Conservation (phyloP, 345 rosid genomes). For the Rhodamnia rubescens region DNA sequence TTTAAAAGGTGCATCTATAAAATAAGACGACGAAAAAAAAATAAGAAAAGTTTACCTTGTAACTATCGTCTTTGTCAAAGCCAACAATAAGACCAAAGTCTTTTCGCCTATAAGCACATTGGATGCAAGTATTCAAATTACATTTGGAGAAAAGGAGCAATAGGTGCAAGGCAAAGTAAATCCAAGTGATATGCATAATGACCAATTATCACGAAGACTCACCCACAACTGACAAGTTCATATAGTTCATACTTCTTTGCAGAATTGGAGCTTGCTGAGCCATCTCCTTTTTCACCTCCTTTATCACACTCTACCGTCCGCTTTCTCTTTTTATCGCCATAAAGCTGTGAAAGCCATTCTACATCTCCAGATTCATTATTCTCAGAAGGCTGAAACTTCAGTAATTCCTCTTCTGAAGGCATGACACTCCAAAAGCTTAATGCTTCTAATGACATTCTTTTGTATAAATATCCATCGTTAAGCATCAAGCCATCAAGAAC, state of each 20-base stretch:
- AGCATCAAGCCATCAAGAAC: conserved; percentile 78
- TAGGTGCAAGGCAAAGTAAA: background rate
- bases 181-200: background rate
- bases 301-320: conserved; percentile 23
- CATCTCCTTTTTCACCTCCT: conserved; percentile 64
- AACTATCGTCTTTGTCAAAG: conserved; percentile 73
- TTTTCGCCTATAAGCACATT: conserved; percentile 51
- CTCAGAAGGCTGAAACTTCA: conserved; percentile 66
- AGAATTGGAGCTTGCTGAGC: conserved; percentile 35
- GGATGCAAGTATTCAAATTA: background rate
- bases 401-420: conserved; percentile 70
- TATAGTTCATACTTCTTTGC: conserved; percentile 38
- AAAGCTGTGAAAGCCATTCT: conserved; percentile 89
- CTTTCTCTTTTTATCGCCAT: conserved; percentile 67
- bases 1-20: background rate
- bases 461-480: conserved; percentile 79
- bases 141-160: background rate
- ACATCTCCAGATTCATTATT: conserved; percentile 45
- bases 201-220: conserved; percentile 11
- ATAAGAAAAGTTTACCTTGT: conserved; percentile 60
- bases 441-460: conserved; percentile 70
- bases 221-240: conserved; percentile 80
- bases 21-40: background rate
- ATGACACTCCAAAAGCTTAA: conserved; percentile 52
- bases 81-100: conserved; percentile 83